Evolutionary conservation across 495 filamentous ascomycete genomes (phyloP).

Genomic region (Tetracladium setigerum): DNA sequence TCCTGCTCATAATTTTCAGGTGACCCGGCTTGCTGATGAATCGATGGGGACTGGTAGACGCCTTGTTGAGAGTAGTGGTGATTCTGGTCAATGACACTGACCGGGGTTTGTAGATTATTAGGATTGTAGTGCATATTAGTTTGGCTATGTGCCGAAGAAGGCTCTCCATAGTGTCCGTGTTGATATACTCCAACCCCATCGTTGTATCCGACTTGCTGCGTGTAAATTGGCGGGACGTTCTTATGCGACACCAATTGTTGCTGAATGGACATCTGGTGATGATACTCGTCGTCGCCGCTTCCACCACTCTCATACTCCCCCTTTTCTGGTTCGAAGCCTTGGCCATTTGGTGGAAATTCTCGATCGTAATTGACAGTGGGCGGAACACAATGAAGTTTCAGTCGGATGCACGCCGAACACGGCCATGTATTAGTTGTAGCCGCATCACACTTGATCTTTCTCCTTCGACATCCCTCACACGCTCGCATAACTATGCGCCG

Average conservation of each 20-base stretch:
- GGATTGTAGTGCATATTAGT: slow-evolving; percentile 40
- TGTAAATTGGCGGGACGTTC: slow-evolving; percentile 20
- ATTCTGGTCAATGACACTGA: slow-evolving; percentile 42
- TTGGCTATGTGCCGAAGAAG: slow-evolving; percentile 29
- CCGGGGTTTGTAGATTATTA: slow-evolving; percentile 32
- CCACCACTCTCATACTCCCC: slow-evolving; percentile 36
- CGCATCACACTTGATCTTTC: slow-evolving; percentile 95
- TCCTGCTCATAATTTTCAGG: slow-evolving; percentile 51
- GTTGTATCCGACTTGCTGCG: slow-evolving; percentile 18
- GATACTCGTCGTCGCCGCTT: slow-evolving; percentile 48
- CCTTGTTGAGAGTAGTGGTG: slow-evolving; percentile 26
- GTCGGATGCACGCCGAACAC: slow-evolving; percentile 84
- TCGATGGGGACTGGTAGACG: slow-evolving; percentile 47
- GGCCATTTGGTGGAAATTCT: slow-evolving; percentile 47
- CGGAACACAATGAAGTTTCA: slow-evolving; percentile 90
- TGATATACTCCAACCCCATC: slow-evolving; percentile 32
- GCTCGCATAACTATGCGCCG: slow-evolving; percentile 80
- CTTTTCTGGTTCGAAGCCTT: slow-evolving; percentile 37
- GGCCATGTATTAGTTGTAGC: slow-evolving; percentile 98
- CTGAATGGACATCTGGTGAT: slow-evolving; percentile 39
- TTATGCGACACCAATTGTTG: slow-evolving; percentile 26
- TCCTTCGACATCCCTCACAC: slow-evolving; percentile 89
- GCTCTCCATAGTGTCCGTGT: slow-evolving; percentile 33
- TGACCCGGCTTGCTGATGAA: slow-evolving; percentile 39
- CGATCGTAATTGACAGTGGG: slow-evolving; percentile 84